These are phyloP conservation scores for Arctium lappa DNA, from an alignment of 129 eudicot species.

Conservation along the genomic window DNA sequence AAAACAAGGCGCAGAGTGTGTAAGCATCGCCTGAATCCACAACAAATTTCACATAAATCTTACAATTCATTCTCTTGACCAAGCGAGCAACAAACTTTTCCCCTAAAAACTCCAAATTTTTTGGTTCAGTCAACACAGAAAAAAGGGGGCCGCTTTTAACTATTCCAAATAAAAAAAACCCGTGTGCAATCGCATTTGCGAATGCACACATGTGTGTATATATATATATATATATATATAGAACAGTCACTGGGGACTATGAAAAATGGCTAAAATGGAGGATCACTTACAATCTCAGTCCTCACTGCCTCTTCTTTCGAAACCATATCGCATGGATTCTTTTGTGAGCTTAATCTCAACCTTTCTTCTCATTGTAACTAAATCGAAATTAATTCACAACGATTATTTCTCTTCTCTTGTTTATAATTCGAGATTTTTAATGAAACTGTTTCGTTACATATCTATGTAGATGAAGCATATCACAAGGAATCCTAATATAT, in stretches of 20 bases:
- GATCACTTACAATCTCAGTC: conserved; percentile 38
- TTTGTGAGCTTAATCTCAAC: conserved; percentile 27
- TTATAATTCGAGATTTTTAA: not conserved
- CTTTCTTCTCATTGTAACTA: not conserved
- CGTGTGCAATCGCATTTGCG: not conserved
- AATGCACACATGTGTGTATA: not conserved
- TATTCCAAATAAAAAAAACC: not conserved
- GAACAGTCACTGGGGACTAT: not conserved
- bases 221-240: not conserved
- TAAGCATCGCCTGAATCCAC: not conserved
- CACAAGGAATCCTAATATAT: conserved; percentile 32
- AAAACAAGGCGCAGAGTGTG: not conserved
- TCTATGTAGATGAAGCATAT: conserved; percentile 41
- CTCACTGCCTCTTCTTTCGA: conserved; percentile 49
- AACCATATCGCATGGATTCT: conserved; percentile 54
- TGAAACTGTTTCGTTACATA: not conserved
- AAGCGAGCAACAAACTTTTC: conserved; percentile 25
- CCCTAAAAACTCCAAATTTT: conserved; percentile 23
- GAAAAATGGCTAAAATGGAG: conserved; percentile 38
- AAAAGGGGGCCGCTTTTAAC: conserved; percentile 18
- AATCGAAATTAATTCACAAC: not conserved
- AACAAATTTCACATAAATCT: conserved; percentile 17
- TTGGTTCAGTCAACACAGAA: conserved; percentile 33
- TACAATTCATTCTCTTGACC: conserved; percentile 24
- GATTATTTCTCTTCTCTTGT: not conserved